phyloP scores from a whole-genome alignment of 176 grass and related monocot species.

The Oryza nivara region DNA sequence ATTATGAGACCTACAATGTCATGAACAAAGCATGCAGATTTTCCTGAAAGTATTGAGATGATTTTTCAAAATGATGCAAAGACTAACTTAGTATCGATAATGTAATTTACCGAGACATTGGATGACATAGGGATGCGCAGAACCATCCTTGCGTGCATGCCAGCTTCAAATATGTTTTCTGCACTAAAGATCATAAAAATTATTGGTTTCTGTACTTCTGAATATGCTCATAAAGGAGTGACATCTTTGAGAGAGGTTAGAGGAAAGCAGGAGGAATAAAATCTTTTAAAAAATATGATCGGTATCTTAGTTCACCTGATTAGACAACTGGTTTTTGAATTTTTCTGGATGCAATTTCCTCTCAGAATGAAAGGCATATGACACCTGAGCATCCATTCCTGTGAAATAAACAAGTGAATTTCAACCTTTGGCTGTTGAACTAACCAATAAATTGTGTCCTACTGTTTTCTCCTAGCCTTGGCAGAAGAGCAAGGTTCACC shows the following conservation, averaged over 20 bases:
- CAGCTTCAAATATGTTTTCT: slow-evolving; percentile 91
- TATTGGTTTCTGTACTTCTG: slow-evolving; percentile 24
- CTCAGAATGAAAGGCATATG: slow-evolving; percentile 90
- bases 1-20: not conserved
- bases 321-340: slow-evolving; percentile 88
- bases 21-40: slow-evolving; percentile 21
- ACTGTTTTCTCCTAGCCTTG: not conserved
- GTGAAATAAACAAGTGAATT: slow-evolving; percentile 31
- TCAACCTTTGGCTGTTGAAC: slow-evolving; percentile 41
- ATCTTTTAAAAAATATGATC: slow-evolving; percentile 8
- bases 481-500: slow-evolving; percentile 13
- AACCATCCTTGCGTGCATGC: slow-evolving; percentile 98
- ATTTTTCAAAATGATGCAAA: not conserved
- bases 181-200: slow-evolving; percentile 51
- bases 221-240: slow-evolving; percentile 23
- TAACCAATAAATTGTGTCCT: not conserved
- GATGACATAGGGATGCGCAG: slow-evolving; percentile 80
- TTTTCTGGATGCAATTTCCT: slow-evolving; percentile 92
- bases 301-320: slow-evolving; percentile 71
- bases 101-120: slow-evolving; percentile 68
- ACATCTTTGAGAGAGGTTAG: slow-evolving; percentile 21
- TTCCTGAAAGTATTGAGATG: not conserved
- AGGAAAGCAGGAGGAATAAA: not conserved
- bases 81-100: slow-evolving; percentile 7
- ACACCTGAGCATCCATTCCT: slow-evolving; percentile 99